Conservation (phyloP, 352 stramenopile species). For the Phytophthora foliorum region DNA sequence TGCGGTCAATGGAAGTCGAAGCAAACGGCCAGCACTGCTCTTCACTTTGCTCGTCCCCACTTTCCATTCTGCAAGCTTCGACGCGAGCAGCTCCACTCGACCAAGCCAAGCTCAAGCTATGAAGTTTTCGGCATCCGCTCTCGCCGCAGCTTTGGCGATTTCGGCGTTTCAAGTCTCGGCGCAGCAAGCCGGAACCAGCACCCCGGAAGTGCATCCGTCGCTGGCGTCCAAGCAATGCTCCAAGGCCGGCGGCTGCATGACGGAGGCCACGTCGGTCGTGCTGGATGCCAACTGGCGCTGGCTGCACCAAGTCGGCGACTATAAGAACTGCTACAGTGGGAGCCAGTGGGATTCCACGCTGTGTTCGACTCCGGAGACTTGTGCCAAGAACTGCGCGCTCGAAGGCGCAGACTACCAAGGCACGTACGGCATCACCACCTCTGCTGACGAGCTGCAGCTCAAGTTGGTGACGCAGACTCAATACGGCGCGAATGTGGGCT, state of each 20-base stretch:
- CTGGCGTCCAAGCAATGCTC: constrained; percentile 59
- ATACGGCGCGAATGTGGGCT: constrained; percentile 72
- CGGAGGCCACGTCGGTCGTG: constrained; percentile 63
- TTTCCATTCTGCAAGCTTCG: constrained; percentile 35
- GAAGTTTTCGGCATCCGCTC: constrained; percentile 23
- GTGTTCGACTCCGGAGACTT: constrained; percentile 57
- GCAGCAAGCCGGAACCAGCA: constrained; percentile 60
- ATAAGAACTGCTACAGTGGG: constrained; percentile 76
- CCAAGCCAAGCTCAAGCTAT: constrained; percentile 21
- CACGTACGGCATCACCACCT: constrained; percentile 73
- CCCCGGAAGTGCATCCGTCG: constrained; percentile 62
- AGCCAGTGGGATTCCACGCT: constrained; percentile 65
- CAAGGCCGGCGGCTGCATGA: constrained; percentile 45
- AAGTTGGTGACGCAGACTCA: constrained; percentile 64
- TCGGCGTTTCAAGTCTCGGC: constrained; percentile 23
- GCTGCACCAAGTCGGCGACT: constrained; percentile 69
- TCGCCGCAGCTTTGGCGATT: constrained; percentile 29
- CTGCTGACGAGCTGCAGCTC: constrained; percentile 54
- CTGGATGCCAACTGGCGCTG: constrained; percentile 83
- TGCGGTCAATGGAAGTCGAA: not conserved
- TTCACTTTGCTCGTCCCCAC: constrained; percentile 18
- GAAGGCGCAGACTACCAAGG: constrained; percentile 72
- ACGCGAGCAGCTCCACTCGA: not conserved
- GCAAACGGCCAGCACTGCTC: not conserved
- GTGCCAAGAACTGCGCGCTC: constrained; percentile 66